Evolutionary conservation across 2,329 filamentous ascomycete species (phyloP), one percentile per base, ranked within the genome.

Genomic region (Hypoxylon sp.): DNA sequence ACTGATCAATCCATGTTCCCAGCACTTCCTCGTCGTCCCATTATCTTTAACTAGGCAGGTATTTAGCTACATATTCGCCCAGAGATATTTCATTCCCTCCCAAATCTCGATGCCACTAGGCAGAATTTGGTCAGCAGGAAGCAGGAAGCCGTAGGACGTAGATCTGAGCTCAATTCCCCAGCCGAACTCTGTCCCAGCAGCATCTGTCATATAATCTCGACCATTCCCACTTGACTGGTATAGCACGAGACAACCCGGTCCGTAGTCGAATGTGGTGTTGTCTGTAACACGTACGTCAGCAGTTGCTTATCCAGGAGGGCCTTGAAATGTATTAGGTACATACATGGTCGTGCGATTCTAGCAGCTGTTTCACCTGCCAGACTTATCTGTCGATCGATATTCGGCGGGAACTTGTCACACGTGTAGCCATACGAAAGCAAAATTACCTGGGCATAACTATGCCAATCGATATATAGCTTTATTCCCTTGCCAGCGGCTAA

Each of bases 391-490:
- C 80, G 77, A 3, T 81, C 77, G 28, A 82, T 75, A 60, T 85
- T 82, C 32, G 78, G 75, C 4, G 84, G 75, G 19, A 79, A 77
- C 5, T 74, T 79, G 17, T 77, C 79, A 77, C 85, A 87, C 7
- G 81, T 84, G 78, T 87, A 89, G 14, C 87, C 86, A 75, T 86
- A 89, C 6, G 83, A 85, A 17, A 84, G 82, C 51, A 88, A 79
- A 60, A 88, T 82, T 56, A 83, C 80, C 71, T 89, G 86, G 13
- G 81, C 81, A 78, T 89, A 89, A 21, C 84, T 83, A 76, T 89
- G 87, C 76, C 86, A 85, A 76, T 90, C 87, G 74, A 89, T 84
- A 78, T 85, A 90, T 11, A 87, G 78, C 60, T 85, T 82, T 58
- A 88, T 80, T 2, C 84, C 84, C 52, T 82, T 80, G 2, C 68